phyloP scores from a whole-genome alignment of 768 basidiomycete species.

The Lyophyllum semitale region DNA sequence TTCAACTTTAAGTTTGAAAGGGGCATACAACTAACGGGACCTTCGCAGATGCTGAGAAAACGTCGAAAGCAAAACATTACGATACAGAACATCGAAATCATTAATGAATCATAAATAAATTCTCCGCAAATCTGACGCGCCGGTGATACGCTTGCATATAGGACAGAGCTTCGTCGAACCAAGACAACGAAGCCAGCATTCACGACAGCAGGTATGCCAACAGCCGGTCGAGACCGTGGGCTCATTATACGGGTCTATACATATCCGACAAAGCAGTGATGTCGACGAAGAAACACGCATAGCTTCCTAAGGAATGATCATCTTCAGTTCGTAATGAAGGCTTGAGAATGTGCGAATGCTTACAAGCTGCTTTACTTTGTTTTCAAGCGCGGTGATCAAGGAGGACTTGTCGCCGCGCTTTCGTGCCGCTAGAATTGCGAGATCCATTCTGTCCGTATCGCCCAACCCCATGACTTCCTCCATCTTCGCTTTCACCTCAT shows the following conservation, averaged over 20 bases:
- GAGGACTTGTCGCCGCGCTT: constrained; percentile 47
- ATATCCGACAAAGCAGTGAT: constrained; percentile 68
- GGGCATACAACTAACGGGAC: constrained; percentile 11
- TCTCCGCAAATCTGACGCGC: constrained; percentile 71
- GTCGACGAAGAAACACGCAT: constrained; percentile 41
- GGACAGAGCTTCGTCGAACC: constrained; percentile 83
- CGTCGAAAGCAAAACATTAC: not conserved
- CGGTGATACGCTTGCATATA: constrained; percentile 85
- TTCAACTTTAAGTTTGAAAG: constrained; percentile 1
- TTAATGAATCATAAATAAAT: constrained; percentile 59
- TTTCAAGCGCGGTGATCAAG: constrained; percentile 58
- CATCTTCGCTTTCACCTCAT: constrained; percentile 31
- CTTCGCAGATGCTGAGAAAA: not conserved
- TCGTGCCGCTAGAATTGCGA: constrained; percentile 50
- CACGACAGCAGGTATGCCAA: constrained; percentile 84
- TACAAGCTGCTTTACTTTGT: constrained; percentile 60
- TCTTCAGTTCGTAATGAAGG: not conserved
- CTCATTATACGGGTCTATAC: constrained; percentile 75
- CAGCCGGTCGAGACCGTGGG: constrained; percentile 83
- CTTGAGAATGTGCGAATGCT: constrained; percentile 16
- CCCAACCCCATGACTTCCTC: constrained; percentile 42
- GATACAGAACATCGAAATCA: constrained; percentile 1
- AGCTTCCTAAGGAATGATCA: constrained; percentile 39
- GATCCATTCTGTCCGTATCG: constrained; percentile 48
- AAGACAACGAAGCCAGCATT: constrained; percentile 84